Conservation (phyloP, 2,329 filamentous ascomycete species). For the Juglanconis oblonga region DNA sequence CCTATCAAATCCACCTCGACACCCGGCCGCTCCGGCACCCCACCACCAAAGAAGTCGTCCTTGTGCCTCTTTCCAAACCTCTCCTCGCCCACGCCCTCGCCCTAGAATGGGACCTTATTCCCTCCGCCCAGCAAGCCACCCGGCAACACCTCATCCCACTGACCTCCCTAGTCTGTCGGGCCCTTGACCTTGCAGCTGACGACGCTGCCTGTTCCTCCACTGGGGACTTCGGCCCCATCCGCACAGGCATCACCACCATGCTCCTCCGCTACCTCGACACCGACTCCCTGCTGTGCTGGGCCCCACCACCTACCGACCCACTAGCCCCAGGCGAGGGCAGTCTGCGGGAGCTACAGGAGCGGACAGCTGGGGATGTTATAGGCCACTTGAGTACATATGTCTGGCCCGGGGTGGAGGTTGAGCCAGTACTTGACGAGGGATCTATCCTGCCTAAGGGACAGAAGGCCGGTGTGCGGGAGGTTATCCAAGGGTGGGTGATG, state of each 20-base stretch:
- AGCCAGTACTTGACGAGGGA: slow-evolving; percentile 74
- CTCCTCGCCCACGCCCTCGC: slow-evolving; percentile 83
- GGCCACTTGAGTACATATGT: slow-evolving; percentile 67
- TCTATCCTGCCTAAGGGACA: slow-evolving; percentile 76
- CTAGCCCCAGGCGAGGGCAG: slow-evolving; percentile 50
- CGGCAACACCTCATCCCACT: slow-evolving; percentile 87
- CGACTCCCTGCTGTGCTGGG: slow-evolving; percentile 92
- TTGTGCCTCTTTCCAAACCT: slow-evolving; percentile 70
- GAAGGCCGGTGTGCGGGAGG: slow-evolving; percentile 68
- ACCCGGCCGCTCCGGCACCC: slow-evolving; percentile 74
- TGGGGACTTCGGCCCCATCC: slow-evolving; percentile 38
- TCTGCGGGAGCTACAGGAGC: slow-evolving; percentile 70
- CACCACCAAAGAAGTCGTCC: slow-evolving; percentile 67
- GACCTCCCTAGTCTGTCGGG: slow-evolving; percentile 80
- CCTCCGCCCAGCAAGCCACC: slow-evolving; percentile 77
- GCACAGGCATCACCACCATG: slow-evolving; percentile 62
- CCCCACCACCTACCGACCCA: slow-evolving; percentile 47
- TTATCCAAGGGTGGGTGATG: slow-evolving; percentile 74
- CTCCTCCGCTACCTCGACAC: slow-evolving; percentile 87
- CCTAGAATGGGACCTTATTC: slow-evolving; percentile 87
- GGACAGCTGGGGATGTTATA: slow-evolving; percentile 67
- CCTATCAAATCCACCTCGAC: slow-evolving; percentile 71
- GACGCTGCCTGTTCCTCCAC: slow-evolving; percentile 48
- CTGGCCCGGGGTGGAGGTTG: slow-evolving; percentile 80
- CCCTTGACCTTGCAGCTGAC: slow-evolving; percentile 73